Evolutionary conservation across 2,329 filamentous ascomycete species (phyloP).

Genomic region (Verticillium alfalfae): DNA sequence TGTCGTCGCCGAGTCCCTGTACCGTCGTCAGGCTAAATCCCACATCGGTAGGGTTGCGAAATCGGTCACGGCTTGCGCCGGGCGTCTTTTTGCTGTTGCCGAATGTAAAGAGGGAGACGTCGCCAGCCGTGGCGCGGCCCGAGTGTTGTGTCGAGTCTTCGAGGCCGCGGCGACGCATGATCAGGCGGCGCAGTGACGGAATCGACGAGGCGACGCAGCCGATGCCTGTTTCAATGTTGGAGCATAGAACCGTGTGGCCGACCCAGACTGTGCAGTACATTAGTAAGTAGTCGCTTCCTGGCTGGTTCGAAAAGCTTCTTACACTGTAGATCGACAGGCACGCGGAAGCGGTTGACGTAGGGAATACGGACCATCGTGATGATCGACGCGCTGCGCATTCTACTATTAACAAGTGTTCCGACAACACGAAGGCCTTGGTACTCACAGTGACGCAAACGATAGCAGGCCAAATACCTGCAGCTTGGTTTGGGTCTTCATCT

Average conservation of each 20-base stretch:
- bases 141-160: conserved; percentile 4
- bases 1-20: conserved; percentile 7
- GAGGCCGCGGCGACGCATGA: conserved; percentile 7
- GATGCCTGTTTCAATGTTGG: conserved; percentile 15
- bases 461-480: conserved; percentile 13
- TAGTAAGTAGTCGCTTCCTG: conserved; percentile 1
- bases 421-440: neutral
- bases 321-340: conserved; percentile 5
- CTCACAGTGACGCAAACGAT: conserved; percentile 14
- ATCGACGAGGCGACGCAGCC: conserved; percentile 14
- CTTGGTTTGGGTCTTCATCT: conserved; percentile 20
- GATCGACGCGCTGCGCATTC: conserved; percentile 10
- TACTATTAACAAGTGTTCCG: neutral
- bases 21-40: conserved; percentile 4
- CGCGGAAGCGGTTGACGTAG: conserved; percentile 14
- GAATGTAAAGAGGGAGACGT: conserved; percentile 5
- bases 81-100: conserved; percentile 8
- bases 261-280: conserved; percentile 7
- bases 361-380: conserved; percentile 16
- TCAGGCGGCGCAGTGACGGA: conserved; percentile 12
- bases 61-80: conserved; percentile 4
- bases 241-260: conserved; percentile 13
- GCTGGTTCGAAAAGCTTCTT: neutral
- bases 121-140: neutral
- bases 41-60: conserved; percentile 6